Evolutionary conservation across 2,329 filamentous ascomycete species (phyloP).

Genomic region (Didymella segeticola): DNA sequence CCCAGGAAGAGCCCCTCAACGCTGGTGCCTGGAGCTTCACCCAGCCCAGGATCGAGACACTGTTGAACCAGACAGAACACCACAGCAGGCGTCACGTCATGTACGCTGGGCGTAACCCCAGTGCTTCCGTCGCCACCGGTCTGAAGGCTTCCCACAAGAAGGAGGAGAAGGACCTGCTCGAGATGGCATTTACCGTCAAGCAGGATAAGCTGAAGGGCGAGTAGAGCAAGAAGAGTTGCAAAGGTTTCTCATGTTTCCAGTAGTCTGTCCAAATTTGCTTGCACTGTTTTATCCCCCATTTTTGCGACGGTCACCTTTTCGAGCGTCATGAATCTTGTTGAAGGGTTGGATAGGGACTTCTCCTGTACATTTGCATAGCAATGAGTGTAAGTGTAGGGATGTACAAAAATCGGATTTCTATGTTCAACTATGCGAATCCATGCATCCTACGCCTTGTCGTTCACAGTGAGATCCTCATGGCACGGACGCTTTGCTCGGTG

Average conservation of each 20-base stretch:
- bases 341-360: conserved; percentile 24
- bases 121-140: conserved; percentile 91
- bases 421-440: conserved; percentile 3
- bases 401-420: conserved; percentile 35
- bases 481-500: conserved; percentile 16
- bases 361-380: conserved; percentile 38
- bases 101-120: conserved; percentile 94
- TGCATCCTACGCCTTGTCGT: background rate
- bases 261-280: conserved; percentile 20
- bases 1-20: conserved; percentile 96
- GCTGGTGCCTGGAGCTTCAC: conserved; percentile 96
- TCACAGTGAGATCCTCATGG: background rate
- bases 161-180: conserved; percentile 86
- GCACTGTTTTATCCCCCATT: conserved; percentile 27
- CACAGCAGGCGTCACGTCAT: conserved; percentile 95
- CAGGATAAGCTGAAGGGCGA: conserved; percentile 72
- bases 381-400: conserved; percentile 40
- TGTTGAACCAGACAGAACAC: conserved; percentile 90
- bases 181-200: conserved; percentile 67
- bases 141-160: conserved; percentile 86
- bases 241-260: conserved; percentile 10
- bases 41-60: conserved; percentile 96
- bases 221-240: conserved; percentile 44
- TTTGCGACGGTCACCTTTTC: conserved; percentile 11
- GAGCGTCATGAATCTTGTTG: conserved; percentile 12